phyloP scores from a whole-genome alignment of 176 grass and related monocot species.

The Triticum dicoccoides region DNA sequence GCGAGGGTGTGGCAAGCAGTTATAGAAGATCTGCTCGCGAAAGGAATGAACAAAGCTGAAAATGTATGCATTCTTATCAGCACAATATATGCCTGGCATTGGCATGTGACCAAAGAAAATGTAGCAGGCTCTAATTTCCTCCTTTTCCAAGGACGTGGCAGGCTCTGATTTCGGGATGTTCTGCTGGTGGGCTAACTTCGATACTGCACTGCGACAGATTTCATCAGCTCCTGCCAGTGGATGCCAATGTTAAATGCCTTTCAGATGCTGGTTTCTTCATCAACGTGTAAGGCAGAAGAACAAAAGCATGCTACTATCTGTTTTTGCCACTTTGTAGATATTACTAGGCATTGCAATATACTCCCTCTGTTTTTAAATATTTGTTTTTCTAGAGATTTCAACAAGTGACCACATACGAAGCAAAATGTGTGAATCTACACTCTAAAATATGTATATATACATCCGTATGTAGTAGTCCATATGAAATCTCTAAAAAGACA shows the following conservation, averaged over 20 bases:
- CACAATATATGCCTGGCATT: not conserved
- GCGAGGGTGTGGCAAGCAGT: conserved; percentile 66
- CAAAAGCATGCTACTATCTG: not conserved
- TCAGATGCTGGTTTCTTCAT: conserved; percentile 96
- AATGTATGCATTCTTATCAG: conserved; percentile 57
- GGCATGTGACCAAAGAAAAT: not conserved
- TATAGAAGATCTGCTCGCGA: conserved; percentile 75
- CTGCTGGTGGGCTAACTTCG: conserved; percentile 81
- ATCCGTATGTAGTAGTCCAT: no score
- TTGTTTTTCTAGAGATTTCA: no score
- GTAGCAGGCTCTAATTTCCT: conserved; percentile 25
- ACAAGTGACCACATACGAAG: no score
- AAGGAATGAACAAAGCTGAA: conserved; percentile 82
- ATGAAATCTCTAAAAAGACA: no score
- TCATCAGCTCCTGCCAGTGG: conserved; percentile 53
- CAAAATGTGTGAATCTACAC: no score
- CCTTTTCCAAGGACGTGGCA: not conserved
- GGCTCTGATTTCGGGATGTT: conserved; percentile 90
- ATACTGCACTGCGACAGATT: conserved; percentile 96
- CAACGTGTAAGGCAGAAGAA: conserved; percentile 55
- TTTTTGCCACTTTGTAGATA: not conserved
- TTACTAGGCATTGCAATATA: not conserved
- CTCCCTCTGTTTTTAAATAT: no score
- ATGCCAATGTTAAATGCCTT: conserved; percentile 74
- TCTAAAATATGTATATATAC: no score